Conservation (phyloP, 441 rosid species). For the Eruca vesicaria region DNA sequence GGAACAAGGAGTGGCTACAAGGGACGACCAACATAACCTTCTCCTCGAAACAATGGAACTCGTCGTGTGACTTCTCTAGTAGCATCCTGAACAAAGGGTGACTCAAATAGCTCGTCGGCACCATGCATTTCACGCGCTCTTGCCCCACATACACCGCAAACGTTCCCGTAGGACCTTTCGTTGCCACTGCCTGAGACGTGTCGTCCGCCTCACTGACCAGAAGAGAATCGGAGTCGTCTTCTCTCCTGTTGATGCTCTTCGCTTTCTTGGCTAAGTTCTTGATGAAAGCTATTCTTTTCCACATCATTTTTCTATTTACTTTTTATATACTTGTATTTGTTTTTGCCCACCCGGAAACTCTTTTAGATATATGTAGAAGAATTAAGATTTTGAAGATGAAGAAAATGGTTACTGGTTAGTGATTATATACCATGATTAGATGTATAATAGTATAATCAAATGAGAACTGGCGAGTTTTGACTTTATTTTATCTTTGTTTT, state of each 20-base stretch:
- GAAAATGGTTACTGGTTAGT: conserved; percentile 24
- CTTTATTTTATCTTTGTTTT: background rate
- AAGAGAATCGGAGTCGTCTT: conserved; percentile 38
- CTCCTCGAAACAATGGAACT: conserved; percentile 50
- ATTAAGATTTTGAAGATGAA: conserved; percentile 15
- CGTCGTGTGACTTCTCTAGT: conserved; percentile 68
- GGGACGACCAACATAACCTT: conserved; percentile 66
- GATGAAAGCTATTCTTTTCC: conserved; percentile 67
- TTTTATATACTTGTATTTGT: no score
- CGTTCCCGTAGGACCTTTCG: conserved; percentile 62
- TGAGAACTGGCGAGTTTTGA: conserved; percentile 25
- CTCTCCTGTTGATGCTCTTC: conserved; percentile 42
- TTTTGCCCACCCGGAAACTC: no score
- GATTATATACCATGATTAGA: conserved; percentile 19
- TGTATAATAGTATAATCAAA: background rate
- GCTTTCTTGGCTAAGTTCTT: conserved; percentile 77
- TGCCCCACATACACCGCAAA: conserved; percentile 80
- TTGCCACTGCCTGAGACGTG: no score
- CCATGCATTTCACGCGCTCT: conserved; percentile 58
- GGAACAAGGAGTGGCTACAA: conserved; percentile 64
- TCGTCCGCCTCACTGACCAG: conserved; percentile 37
- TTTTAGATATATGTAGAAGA: background rate
- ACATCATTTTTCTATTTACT: conserved; percentile 43
- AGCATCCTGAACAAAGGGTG: conserved; percentile 85
- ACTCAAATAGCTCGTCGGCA: conserved; percentile 64